Base-by-base conservation (phyloP, 805 yeast species). In the Clavispora asparagi region DNA sequence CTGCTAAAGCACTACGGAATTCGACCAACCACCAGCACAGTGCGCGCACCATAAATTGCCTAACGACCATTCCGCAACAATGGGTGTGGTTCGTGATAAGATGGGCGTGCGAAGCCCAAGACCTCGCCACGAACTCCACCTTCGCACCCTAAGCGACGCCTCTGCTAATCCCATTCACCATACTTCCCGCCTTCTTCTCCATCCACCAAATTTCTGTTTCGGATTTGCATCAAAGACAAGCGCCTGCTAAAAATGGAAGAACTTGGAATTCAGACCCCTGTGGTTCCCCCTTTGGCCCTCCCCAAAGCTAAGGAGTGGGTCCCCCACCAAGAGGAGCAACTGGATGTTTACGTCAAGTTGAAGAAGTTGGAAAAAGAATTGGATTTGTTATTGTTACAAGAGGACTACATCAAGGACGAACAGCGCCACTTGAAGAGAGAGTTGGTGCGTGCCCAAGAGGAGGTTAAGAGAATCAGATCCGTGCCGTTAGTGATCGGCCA, bases 401-500 rank as follows among this genome's bases (percentile, higher is more conserved):
- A 94, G 65, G 97, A 91, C 49, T 95, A 92, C 66, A 90, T 94
- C 63, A 94, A 95, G 62, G 99, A 94, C 65, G 99, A 94, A 67
- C 97, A 91, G 63, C 94, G 97, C 62, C 96, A 92, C 69, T 76
- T 94, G 65, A 91, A 89, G 61, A 79, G 97, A 54, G 99, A 94
- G 72, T 77, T 94, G 46, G 83, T 91, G 41, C 83, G 97, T 59
- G 99, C 99, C 2, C 98, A 95, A 66, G 99, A 94, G 67, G 99
- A 94, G 70, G 99, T 94, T 39, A 92, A 94, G 68, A 81, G 97
- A 60, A 95, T 94, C 64, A 96, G 94, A 62, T 87, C 97, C 3
- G 99, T 94, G 42, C 99, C 99, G 13, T 77, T 95, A 54, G 99
- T 94, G 13, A 94, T 94, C 67, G 99, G 99, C 23, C 99, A 94